phyloP scores from a whole-genome alignment of 805 yeast genomes.

The Spathaspora passalidarum region DNA sequence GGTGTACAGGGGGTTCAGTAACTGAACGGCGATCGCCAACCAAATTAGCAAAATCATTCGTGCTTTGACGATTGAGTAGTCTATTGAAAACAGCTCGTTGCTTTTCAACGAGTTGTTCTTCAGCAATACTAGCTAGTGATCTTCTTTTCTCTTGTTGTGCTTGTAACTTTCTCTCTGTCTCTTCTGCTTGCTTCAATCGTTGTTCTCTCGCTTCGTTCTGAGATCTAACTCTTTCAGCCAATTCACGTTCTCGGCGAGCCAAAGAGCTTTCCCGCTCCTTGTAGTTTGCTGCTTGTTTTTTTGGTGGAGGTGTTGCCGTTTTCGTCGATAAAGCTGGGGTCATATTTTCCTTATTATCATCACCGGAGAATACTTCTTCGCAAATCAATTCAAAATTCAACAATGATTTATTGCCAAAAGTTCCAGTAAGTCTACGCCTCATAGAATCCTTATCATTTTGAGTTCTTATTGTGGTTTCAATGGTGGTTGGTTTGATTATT shows the following conservation, averaged over 20 bases:
- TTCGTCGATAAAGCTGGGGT: too few relatives aligned
- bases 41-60: constrained; percentile 15
- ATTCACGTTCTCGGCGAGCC: constrained; percentile 15
- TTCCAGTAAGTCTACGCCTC: constrained; percentile 8
- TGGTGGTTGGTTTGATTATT: constrained; percentile 15
- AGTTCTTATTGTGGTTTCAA: background rate
- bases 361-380: constrained; percentile 29
- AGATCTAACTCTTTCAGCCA: constrained; percentile 18
- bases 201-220: constrained; percentile 21
- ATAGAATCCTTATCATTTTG: background rate
- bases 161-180: background rate
- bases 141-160: constrained; percentile 7
- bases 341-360: constrained; percentile 7
- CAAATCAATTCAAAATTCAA: constrained; percentile 29
- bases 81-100: constrained; percentile 29
- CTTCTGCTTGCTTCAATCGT: constrained; percentile 14
- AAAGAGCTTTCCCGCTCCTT: too few relatives aligned
- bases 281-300: constrained; percentile 3
- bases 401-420: constrained; percentile 21
- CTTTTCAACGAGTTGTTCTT: constrained; percentile 20
- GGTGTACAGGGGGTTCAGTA: constrained; percentile 28
- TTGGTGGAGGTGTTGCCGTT: background rate
- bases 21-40: constrained; percentile 15
- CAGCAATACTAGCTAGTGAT: constrained; percentile 10
- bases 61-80: constrained; percentile 16